phyloP scores from a whole-genome alignment of 495 filamentous ascomycete species.

The Penicillium egyptiacum region DNA sequence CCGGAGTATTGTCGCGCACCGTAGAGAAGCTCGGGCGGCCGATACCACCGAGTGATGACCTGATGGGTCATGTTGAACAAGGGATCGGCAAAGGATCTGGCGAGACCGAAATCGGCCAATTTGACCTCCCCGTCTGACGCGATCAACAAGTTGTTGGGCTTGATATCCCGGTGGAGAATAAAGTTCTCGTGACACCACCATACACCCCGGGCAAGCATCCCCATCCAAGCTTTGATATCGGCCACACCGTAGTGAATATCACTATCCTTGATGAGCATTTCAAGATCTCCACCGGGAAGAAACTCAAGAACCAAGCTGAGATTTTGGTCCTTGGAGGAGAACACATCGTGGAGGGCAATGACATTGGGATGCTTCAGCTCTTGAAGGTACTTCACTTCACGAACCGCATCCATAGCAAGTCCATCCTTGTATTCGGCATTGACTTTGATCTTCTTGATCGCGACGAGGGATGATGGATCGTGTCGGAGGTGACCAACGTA shows the following conservation, averaged over 20 bases:
- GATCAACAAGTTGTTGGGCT: conserved; percentile 96
- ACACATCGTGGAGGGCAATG: conserved; percentile 86
- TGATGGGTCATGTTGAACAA: conserved; percentile 85
- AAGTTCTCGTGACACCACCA: conserved; percentile 97
- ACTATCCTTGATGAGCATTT: conserved; percentile 85
- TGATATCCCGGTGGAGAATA: conserved; percentile 96
- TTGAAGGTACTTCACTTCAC: conserved; percentile 91
- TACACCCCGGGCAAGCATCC: conserved; percentile 87
- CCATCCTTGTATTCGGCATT: conserved; percentile 82
- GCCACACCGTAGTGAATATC: conserved; percentile 73
- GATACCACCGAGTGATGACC: conserved; percentile 96
- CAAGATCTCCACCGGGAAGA: conserved; percentile 85
- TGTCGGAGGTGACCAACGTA: conserved; percentile 76
- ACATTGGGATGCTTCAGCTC: conserved; percentile 97
- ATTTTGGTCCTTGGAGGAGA: conserved; percentile 89
- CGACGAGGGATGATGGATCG: conserved; percentile 69
- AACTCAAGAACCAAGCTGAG: conserved; percentile 93
- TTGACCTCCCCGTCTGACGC: conserved; percentile 90
- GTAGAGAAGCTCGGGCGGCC: conserved; percentile 89
- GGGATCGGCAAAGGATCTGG: conserved; percentile 84
- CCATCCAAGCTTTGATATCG: conserved; percentile 98
- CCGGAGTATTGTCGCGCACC: conserved; percentile 86
- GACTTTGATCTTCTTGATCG: conserved; percentile 98
- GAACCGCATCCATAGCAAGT: conserved; percentile 87
- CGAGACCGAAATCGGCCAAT: conserved; percentile 96